phyloP scores from a whole-genome alignment of 1,284 basidiomycete species.

The Cronartium quercuum region DNA sequence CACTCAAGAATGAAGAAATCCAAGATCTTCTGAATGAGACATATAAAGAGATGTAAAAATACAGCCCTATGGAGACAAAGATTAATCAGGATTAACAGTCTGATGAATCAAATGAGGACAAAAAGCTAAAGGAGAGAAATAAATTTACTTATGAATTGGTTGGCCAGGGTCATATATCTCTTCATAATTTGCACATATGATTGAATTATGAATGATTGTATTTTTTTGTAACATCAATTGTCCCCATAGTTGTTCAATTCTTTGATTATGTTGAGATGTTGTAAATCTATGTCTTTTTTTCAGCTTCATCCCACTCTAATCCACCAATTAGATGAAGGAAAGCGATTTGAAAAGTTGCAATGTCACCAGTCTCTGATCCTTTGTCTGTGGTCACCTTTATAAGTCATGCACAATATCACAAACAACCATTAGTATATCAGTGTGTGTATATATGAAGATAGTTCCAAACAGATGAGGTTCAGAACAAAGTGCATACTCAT shows the following conservation, averaged over 20 bases:
- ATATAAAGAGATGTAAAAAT: not conserved
- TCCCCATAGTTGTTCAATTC: constrained; percentile 7
- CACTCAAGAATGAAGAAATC: not conserved
- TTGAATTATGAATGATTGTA: not conserved
- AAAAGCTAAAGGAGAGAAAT: not conserved
- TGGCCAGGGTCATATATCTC: not conserved
- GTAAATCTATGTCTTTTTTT: not conserved
- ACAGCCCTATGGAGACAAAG: not conserved
- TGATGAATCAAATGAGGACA: not conserved
- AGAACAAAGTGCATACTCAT: too few relatives aligned
- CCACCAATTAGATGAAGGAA: not conserved
- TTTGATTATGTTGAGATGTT: constrained; percentile 4
- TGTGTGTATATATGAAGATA: too few relatives aligned
- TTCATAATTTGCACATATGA: not conserved
- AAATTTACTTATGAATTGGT: constrained; percentile 1
- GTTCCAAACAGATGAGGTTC: too few relatives aligned
- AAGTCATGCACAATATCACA: not conserved
- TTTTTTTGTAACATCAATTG: constrained; percentile 23
- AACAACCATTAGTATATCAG: too few relatives aligned
- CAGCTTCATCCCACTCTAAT: not conserved
- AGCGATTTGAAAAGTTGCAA: not conserved
- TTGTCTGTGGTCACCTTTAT: constrained; percentile 9
- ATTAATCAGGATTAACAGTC: not conserved
- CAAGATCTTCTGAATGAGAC: not conserved
- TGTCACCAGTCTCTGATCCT: constrained; percentile 1